Base-by-base conservation (phyloP, 2,329 filamentous ascomycete genomes). In the Mycogone perniciosa region DNA sequence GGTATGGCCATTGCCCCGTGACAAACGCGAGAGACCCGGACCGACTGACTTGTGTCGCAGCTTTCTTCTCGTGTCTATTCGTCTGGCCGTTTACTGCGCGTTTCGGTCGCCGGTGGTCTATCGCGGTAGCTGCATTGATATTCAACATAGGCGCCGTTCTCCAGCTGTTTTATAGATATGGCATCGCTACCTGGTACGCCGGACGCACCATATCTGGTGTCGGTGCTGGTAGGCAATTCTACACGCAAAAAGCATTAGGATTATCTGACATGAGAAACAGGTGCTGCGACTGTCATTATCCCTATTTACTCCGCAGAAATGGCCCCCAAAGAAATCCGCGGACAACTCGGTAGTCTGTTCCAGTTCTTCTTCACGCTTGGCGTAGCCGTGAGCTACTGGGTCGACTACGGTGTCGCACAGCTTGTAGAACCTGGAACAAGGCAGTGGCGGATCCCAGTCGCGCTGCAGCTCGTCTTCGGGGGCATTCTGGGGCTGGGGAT, bases 391-490 rank as follows among this genome's bases (percentile, higher is more conserved):
- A 64, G 62, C 34, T 71, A 74, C 59, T 72, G 72, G 66, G 57
- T 77, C 26, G 73, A 75, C 52, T 78, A 77, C 48, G 76, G 65
- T 5, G 74, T 75, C 5, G 56, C 61, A 2, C 63, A 66, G 37
- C 65, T 73, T 44, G 60, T 77, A 27, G 51, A 61, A 0, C 40
- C 61, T 1, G 64, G 62, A 0, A 72, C 72, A 0, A 61, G 58
- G 7, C 76, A 79, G 58, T 79, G 76, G 76, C 75, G 76, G 53
- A 70, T 78, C 11, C 72, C 76, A 6, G 67, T 74, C 4, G 69
- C 67, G 2, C 61, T 76, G 11, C 72, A 78, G 56, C 66, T 79
- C 5, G 64, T 78, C 1, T 72, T 73, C 0, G 74, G 72, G 3
- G 73, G 65, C 2, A 59, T 78, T 5, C 59, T 78, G 6, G 70